Conservation (phyloP, 306 rosid species). For the Trifolium pratense region DNA sequence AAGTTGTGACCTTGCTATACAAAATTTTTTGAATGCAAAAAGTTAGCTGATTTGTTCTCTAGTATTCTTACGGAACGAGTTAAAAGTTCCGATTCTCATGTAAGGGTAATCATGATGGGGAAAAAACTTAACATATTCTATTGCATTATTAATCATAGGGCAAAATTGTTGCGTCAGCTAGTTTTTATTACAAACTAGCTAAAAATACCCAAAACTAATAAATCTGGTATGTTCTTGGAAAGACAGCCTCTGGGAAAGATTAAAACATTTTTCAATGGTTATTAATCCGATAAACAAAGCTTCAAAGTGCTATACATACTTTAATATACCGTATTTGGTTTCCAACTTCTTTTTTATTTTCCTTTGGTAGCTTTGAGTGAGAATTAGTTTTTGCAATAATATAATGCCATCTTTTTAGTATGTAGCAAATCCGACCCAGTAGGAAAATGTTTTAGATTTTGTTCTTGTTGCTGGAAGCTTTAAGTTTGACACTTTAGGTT, state of each 20-base stretch:
- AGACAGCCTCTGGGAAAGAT: background rate
- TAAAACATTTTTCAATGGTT: background rate
- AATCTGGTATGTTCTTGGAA: background rate
- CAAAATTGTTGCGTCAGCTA: background rate
- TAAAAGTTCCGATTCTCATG: constrained; percentile 10
- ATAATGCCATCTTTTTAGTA: background rate
- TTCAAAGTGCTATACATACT: background rate
- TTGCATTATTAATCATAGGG: background rate
- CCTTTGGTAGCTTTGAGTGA: background rate
- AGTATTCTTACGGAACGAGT: constrained; percentile 23
- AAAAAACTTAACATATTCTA: background rate
- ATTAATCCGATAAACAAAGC: constrained; percentile 6
- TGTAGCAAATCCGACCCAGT: background rate
- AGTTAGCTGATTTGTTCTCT: constrained; percentile 2
- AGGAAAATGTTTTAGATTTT: background rate
- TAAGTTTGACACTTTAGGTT: background rate
- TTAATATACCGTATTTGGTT: background rate
- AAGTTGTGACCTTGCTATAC: constrained; percentile 20
- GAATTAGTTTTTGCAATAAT: background rate
- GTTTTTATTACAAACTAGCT: background rate
- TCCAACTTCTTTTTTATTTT: background rate
- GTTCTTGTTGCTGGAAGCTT: background rate
- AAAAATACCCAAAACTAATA: background rate
- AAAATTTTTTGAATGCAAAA: constrained; percentile 30
- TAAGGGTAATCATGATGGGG: constrained; percentile 1